Base-by-base conservation (phyloP, 83 land plant species). In the Diphasiastrum complanatum region DNA sequence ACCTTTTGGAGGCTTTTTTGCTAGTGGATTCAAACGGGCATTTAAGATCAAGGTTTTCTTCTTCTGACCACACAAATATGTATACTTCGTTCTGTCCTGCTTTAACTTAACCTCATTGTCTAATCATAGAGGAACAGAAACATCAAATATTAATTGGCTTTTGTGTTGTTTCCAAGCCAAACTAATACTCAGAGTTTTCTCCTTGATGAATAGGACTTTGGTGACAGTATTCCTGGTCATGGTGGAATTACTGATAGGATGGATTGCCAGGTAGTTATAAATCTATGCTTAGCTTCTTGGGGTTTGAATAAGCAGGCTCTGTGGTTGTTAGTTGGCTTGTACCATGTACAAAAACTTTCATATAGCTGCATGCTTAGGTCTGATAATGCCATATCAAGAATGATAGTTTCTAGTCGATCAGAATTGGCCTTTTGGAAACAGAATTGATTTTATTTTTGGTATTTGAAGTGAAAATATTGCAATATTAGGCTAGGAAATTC, bases 1-100 rank as follows among this genome's bases (percentile, higher is more conserved):
- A 54, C 98, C 98, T 8, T 92, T 92, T 79, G 98, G 98, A 61
- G 98, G 98, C 11, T 92, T 92, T 40, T 92, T 92, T 73, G 98
- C 98, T 18, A 92, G 98, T 75, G 98, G 98, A 26, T 92, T 92
- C 65, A 92, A 92, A 55, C 80, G 98, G 33, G 98, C 98, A 27
- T 92, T 92, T 48, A 92, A 88, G 66, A 75, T 92, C 36, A 92
- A 92, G 96, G 98, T 88, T 33, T 1, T 34, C 24, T 37, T 31
- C 43, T 66, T 30, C 31, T 19, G n/a, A n/a, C n/a, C n/a, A n/a
- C n/a, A n/a, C n/a, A n/a, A n/a, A n/a, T n/a, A 19, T 72, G 65
- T 40, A 30, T 4, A 22, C 43, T 60, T 41, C 8, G 24, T 38
- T 31, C 41, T 62, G 64, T 24, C 45, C 52, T 18, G 57, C 47